Percentiles rank a stretch among this genome's conserved stretches.
These are phyloP conservation scores for Populus hybrid DNA, from an alignment of 441 rosid genomes.

Conservation along the genomic window DNA sequence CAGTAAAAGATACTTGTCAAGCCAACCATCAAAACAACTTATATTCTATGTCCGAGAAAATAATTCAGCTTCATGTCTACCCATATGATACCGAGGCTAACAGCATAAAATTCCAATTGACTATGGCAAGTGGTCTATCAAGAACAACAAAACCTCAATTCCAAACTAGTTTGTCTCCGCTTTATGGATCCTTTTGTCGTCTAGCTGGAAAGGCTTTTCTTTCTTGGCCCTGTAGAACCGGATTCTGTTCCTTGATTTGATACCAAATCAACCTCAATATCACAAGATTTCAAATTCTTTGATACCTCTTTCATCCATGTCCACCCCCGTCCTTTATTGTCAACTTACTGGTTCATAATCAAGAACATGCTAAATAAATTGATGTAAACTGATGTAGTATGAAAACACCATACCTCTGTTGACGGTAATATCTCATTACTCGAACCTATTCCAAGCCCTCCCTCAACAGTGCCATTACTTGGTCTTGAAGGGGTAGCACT, in stretches of 20 bases:
- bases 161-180: background rate
- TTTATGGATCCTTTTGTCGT: background rate
- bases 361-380: no score
- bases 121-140: background rate
- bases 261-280: background rate
- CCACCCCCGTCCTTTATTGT: background rate
- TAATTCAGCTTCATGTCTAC: background rate
- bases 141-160: background rate
- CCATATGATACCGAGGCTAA: background rate
- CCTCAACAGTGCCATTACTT: slow-evolving; percentile 39
- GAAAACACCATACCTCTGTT: slow-evolving; percentile 42
- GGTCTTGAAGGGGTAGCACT: slow-evolving; percentile 53
- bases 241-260: no score
- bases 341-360: no score
- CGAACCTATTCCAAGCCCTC: slow-evolving; percentile 51
- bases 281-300: background rate
- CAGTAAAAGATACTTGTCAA: no score
- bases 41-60: background rate
- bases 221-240: no score
- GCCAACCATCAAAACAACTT: slow-evolving; percentile 11
- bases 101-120: background rate
- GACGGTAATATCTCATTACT: slow-evolving; percentile 47
- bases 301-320: background rate
- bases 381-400: background rate
- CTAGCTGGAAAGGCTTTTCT: no score